phyloP scores from a whole-genome alignment of 371 early-diverging fungal genomes.

The Syncephalastrum monosporum region DNA sequence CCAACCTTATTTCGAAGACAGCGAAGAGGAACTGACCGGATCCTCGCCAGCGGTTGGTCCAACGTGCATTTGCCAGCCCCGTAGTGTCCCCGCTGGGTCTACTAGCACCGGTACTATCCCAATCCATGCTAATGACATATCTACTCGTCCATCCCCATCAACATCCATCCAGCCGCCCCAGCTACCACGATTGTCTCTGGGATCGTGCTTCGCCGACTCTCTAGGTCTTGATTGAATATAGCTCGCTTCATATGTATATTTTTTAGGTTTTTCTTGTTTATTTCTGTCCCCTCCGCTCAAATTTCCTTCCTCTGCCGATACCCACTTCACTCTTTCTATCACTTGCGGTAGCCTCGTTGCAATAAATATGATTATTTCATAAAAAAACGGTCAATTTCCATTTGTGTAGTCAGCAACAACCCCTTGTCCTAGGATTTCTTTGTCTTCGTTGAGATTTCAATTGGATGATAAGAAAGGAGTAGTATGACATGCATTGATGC shows the following conservation, averaged over 20 bases:
- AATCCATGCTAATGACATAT: background rate
- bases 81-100: too few species aligned
- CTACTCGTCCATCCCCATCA: background rate
- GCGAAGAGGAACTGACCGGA: slow-evolving; percentile 11
- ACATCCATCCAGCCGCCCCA: slow-evolving; percentile 1
- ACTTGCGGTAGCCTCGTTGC: background rate
- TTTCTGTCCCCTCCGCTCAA: too few species aligned
- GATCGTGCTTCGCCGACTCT: background rate
- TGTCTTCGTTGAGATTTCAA: background rate
- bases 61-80: too few species aligned
- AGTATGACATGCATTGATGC: too few species aligned
- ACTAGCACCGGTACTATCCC: too few species aligned
- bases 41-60: background rate
- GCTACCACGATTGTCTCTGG: slow-evolving; percentile 5
- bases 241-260: slow-evolving; percentile 1
- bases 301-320: too few species aligned
- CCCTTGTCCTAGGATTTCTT: slow-evolving; percentile 3
- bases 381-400: too few species aligned
- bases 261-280: too few species aligned
- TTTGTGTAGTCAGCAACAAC: background rate
- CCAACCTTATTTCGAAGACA: slow-evolving; percentile 11
- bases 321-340: background rate
- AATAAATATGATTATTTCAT: background rate
- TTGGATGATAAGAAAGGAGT: background rate
- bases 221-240: background rate